Base-by-base conservation (phyloP, 306 rosid genomes). In the Trifolium dubium region DNA sequence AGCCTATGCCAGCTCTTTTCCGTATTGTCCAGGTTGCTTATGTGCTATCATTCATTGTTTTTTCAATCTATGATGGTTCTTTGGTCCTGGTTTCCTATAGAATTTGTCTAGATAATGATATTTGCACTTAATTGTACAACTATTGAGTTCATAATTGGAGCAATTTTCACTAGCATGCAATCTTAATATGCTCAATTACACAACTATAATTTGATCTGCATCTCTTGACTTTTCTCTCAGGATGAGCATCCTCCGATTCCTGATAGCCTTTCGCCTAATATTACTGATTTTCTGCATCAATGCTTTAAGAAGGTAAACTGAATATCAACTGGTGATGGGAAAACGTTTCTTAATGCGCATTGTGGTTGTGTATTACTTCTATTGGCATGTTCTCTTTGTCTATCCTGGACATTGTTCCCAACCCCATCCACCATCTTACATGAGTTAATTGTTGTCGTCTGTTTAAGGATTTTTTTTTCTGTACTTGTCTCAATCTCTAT, bases 1-100 rank as follows among this genome's bases (percentile, higher is more conserved):
- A 94, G 85, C 99, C 99, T 51, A 94, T 94, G 99, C 99, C 99
- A 0, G 99, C 99, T 70, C 89, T 94, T 73, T 94, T 92, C 78
- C 99, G 99, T 18, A 94, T 94, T 75, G 99, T 94, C 82, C 99
- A 94, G 96, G 99, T 92, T 61, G 78, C 55, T 61, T 68, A 79
- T 34, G 70, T 47, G 11, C 69, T 51, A 40, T 34, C 10, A 18
- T 32, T 54, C 59, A 40, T 14, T 23, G 59, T 63, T 60, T 59
- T 41, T 70, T 58, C 76, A 37, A 34, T 14, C 53, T 43, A 15
- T 13, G 32, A 54, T 74, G 67, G 49, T 23, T 75, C 77, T 37
- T 65, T 41, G 64, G 28, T 32, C 62, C 58, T 44, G 67, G 34
- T 10, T 61, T 53, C 74, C 56, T 60, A n/a, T 50, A 39, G 61